Evolutionary conservation across 345 rosid genomes (phyloP), one percentile per base, ranked within the genome.

Genomic region (Eucalyptus curtisii): DNA sequence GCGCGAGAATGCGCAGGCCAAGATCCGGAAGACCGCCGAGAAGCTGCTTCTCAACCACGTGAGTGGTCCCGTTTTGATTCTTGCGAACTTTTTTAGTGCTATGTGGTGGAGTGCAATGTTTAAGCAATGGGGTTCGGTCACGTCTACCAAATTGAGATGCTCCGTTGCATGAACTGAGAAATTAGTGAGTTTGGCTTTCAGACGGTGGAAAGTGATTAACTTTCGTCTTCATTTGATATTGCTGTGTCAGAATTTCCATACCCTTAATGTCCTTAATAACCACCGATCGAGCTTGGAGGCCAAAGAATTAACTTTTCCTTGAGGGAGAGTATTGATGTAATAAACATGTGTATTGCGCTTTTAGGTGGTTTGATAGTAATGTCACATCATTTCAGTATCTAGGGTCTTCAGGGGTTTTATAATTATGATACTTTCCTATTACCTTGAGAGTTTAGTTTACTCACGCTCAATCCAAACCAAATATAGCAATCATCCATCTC

Each of bases 1-100:
- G 92, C 94, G 99, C 22, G 99, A 97, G 92, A 97, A 95, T 22
- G 98, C 99, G 33, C 99, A 94, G 94, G 94, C 98, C 20, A 98
- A 97, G 90, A 94, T 98, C 49, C 96, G 99, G 11, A 98, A 97
- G 86, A 98, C 97, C 2, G 98, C 99, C 44, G 99, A 98, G 95
- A 97, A 98, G 86, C 90, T 98, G 93, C 94, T 98, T 31, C 96
- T 97, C 82, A 98, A 96, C 92, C 95, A 97, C 13, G 99, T 95
- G 86, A 85, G 91, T 89, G 48, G 47, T 45, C 55, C 44, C 16
- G 49, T 49, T 87, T 86, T 53, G 37, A 30, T 86, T 86, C 87
- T 31, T 19, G 87, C 53, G 7, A 20, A 30, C 8, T 86, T 4
- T 86, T 4, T 49, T 3, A 85, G 52, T 49, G 87, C 37, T 85